Percentiles rank a stretch among this genome's conserved stretches.
These are phyloP conservation scores for Spirogloea muscicola DNA, from an alignment of 139 green algal genomes.

Conservation along the genomic window DNA sequence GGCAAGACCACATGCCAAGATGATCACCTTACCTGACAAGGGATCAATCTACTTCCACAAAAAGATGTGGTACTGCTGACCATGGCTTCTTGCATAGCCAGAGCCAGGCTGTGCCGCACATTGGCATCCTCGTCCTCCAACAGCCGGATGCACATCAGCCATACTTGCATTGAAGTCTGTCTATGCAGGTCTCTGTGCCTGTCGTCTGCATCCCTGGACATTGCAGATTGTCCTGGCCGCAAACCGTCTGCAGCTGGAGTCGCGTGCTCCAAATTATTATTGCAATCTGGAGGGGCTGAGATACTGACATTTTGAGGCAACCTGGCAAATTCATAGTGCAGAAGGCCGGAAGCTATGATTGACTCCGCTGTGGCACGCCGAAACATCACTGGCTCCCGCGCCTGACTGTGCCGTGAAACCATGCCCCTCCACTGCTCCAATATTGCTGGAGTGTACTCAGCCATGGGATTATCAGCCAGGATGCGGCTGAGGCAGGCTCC, in stretches of 20 bases:
- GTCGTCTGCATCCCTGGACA: not conserved
- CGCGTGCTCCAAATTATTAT: not conserved
- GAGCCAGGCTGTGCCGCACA: slow-evolving; percentile 17
- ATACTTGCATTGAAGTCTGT: slow-evolving; percentile 47
- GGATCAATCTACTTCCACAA: too few species aligned
- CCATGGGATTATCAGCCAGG: not conserved
- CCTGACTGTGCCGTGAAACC: slow-evolving; percentile 9
- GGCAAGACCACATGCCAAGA: too few species aligned
- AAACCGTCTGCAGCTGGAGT: not conserved
- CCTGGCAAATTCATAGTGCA: slow-evolving; percentile 5
- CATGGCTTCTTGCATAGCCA: slow-evolving; percentile 10
- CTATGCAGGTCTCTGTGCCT: not conserved
- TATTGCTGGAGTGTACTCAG: not conserved
- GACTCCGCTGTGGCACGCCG: slow-evolving; percentile 21
- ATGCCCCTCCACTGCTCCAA: slow-evolving; percentile 11
- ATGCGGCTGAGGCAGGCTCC: slow-evolving; percentile 23
- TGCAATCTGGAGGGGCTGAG: not conserved
- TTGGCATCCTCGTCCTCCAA: slow-evolving; percentile 74
- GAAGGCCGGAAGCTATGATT: slow-evolving; percentile 29
- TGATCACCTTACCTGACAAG: too few species aligned
- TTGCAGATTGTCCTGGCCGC: not conserved
- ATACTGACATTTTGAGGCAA: not conserved
- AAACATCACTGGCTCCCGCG: slow-evolving; percentile 22
- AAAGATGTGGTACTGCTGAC: too few species aligned
- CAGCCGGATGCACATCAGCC: slow-evolving; percentile 55